Evolutionary conservation across 129 eudicot species (phyloP), one percentile per base, ranked within the genome.

Genomic region (Logfia minima): DNA sequence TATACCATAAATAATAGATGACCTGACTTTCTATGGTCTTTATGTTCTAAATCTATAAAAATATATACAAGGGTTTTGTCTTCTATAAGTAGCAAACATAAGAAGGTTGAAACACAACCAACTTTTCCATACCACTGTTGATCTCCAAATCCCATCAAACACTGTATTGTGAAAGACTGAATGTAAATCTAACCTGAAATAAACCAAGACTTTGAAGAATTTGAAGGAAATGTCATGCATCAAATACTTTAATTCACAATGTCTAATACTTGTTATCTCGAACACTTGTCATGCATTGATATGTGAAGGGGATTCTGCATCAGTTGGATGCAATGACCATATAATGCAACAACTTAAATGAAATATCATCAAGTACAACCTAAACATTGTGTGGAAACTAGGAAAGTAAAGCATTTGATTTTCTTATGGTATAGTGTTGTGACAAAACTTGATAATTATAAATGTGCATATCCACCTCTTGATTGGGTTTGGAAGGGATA

Each of bases 391-490:
- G 66, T 60, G 17, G 66, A 60, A 19, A 16, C 66, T 24, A 60
- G 17, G 29, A 24, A 72, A 74, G 18, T 22, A 39, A 1, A 3
- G 55, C 29, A 34, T 60, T 60, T 22, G 26, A 74, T 22, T 34
- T 9, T 48, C 75, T 70, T 83, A 83, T 85, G 43, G 74, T 71
- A 32, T 89, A 90, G 26, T 81, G 75, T 32, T 84, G 73, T 29
- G 89, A 68, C 55, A 85, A 73, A 37, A 80, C 87, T 70, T 86
- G n/a, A 48, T 48, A 89, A 74, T 87, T 89, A 58, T 87, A 90
- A n/a, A 82, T n/a, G 68, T 53, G 66, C 37, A 75, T 67, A 73
- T 80, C 76, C 26, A 80, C 91, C 34, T 82, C 90, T 23, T 88
- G 89, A 5, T 83, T 90, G 6, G 86, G 78, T 81, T 61, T 21